A percentile compares a stretch with the other conserved stretches of the same genome.
These are phyloP conservation scores for Ilyonectria robusta DNA, from an alignment of 2,329 filamentous ascomycete genomes.

Conservation along the genomic window DNA sequence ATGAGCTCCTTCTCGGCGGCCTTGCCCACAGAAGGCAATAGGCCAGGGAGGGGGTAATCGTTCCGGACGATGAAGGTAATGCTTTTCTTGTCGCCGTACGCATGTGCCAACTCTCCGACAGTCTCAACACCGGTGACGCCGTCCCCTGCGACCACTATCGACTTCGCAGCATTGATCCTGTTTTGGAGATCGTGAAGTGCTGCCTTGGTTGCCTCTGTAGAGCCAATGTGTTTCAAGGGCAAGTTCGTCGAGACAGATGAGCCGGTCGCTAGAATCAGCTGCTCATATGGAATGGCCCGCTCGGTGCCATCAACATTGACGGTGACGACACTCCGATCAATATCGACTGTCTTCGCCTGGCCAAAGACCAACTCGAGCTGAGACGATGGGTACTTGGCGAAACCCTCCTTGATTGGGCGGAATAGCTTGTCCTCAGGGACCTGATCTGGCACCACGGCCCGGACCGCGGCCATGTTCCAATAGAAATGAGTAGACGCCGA, in stretches of 20 bases:
- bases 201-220: background rate
- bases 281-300: conserved; percentile 12
- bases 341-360: background rate
- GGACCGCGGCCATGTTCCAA: conserved; percentile 18
- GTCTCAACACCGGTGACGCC: conserved; percentile 23
- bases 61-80: no score
- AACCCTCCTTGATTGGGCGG: conserved; percentile 10
- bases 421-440: conserved; percentile 21
- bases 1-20: no score
- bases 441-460: conserved; percentile 14
- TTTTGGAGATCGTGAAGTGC: conserved; percentile 1
- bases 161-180: conserved; percentile 7
- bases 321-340: conserved; percentile 1
- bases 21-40: no score
- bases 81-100: background rate
- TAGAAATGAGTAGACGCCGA: conserved; percentile 20
- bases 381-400: conserved; percentile 11
- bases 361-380: conserved; percentile 22
- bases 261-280: conserved; percentile 16
- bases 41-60: no score
- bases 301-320: conserved; percentile 4
- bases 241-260: background rate
- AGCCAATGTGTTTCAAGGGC: conserved; percentile 9
- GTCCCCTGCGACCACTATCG: conserved; percentile 20
- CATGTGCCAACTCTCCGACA: conserved; percentile 18